phyloP scores from a whole-genome alignment of 1,284 basidiomycete genomes.

The Leccinum fallax region DNA sequence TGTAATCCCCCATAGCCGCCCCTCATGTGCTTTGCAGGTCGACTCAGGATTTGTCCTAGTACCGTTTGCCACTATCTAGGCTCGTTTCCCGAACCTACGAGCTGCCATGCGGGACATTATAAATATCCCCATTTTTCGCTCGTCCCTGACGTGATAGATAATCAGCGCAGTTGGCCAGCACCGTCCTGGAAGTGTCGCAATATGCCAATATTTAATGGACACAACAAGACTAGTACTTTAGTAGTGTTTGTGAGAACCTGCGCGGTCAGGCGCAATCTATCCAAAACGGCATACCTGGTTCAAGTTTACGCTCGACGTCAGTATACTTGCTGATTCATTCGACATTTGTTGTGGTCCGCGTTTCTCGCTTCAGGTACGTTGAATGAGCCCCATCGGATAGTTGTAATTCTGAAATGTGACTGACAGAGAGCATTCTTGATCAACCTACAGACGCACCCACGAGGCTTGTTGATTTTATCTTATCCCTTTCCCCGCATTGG shows the following conservation, averaged over 20 bases:
- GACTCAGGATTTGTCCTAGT: background rate
- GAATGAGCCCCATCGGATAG: background rate
- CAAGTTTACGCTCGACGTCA: background rate
- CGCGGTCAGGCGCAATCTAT: background rate
- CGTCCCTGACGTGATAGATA: slow-evolving; percentile 5
- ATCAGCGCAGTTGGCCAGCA: background rate
- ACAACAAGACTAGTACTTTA: background rate
- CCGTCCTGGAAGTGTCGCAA: background rate
- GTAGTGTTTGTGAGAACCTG: background rate
- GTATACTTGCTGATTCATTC: slow-evolving; percentile 1
- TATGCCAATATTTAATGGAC: background rate
- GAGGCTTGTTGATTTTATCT: background rate
- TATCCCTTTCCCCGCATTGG: background rate
- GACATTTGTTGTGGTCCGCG: background rate
- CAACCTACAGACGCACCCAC: background rate
- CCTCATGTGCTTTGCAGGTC: background rate
- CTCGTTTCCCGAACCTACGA: background rate
- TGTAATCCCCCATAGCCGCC: background rate
- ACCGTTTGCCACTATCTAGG: background rate
- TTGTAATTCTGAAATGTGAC: background rate
- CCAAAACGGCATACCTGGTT: background rate
- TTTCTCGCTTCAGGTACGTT: slow-evolving; percentile 3
- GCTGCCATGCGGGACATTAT: background rate
- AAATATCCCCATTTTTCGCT: background rate
- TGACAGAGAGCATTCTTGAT: background rate